A percentile compares a stretch with the other conserved stretches of the same genome.
Conservation (phyloP, 164 flowering plant genomes). For the Magnolia officinalis region DNA sequence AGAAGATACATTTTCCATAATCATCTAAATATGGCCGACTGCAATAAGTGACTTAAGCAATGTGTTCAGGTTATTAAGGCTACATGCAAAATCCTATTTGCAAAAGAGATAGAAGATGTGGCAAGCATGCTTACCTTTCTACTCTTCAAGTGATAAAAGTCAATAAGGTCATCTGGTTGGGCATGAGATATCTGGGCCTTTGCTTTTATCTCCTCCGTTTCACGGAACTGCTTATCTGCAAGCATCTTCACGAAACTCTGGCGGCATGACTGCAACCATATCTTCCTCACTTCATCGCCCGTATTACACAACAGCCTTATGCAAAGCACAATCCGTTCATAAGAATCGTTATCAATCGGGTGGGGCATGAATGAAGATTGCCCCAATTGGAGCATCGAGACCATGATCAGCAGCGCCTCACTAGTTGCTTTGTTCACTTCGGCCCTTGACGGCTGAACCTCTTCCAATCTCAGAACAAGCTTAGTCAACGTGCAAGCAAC, state of each 20-base stretch:
- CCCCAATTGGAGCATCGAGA: conserved; percentile 86
- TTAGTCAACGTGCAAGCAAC: conserved; percentile 85
- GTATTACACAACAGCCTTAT: conserved; percentile 75
- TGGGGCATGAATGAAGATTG: conserved; percentile 81
- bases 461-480: conserved; percentile 81
- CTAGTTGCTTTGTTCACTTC: conserved; percentile 72
- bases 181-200: conserved; percentile 81
- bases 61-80: not conserved
- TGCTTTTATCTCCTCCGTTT: conserved; percentile 84
- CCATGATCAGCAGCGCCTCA: conserved; percentile 68
- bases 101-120: not conserved
- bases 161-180: conserved; percentile 97
- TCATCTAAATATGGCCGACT: no score
- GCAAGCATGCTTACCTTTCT: conserved; percentile 53
- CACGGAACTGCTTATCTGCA: conserved; percentile 85
- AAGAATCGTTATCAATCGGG: conserved; percentile 89
- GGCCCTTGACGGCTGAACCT: conserved; percentile 73
- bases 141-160: conserved; percentile 92
- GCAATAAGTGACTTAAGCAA: no score
- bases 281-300: conserved; percentile 68
- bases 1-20: no score
- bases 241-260: conserved; percentile 94
- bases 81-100: not conserved
- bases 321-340: conserved; percentile 78
- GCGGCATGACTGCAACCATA: conserved; percentile 89